Conservation (phyloP, 129 eudicot species). For the Kitagawia praeruptora region DNA sequence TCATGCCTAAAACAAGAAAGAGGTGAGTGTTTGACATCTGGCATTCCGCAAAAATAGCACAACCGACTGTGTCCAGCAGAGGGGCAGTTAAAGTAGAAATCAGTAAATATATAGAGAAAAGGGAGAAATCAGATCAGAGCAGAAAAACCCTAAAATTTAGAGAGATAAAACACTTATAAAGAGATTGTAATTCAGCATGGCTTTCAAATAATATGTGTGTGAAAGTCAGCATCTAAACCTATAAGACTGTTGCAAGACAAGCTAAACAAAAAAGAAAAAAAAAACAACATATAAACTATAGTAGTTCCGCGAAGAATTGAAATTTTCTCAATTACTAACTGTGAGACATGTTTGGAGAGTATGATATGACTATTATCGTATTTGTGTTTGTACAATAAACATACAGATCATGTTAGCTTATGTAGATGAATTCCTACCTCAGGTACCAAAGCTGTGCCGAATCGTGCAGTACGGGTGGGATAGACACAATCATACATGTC, state of each 20-base stretch:
- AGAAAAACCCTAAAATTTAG: not conserved
- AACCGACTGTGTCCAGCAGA: not conserved
- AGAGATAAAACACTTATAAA: not conserved
- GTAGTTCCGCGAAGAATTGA: not conserved
- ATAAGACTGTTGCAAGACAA: not conserved
- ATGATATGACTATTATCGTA: not conserved
- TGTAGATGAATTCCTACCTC: constrained; percentile 34
- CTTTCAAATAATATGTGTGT: not conserved
- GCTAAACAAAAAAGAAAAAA: not conserved
- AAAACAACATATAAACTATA: not conserved
- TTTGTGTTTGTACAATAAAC: not conserved
- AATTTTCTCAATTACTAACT: not conserved
- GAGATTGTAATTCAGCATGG: not conserved
- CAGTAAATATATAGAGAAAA: not conserved
- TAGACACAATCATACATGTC: constrained; percentile 96
- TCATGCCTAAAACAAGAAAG: not conserved
- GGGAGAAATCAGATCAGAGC: not conserved
- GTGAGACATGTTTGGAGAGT: not conserved
- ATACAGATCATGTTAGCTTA: not conserved
- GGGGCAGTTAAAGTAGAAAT: not conserved
- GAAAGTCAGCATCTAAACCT: not conserved
- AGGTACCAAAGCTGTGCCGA: constrained; percentile 95
- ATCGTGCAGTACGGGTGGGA: constrained; percentile 97
- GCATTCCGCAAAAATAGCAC: not conserved
- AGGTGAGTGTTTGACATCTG: not conserved